phyloP scores from a whole-genome alignment of 2,329 filamentous ascomycete species.

The Hypoxylon rubiginosum region DNA sequence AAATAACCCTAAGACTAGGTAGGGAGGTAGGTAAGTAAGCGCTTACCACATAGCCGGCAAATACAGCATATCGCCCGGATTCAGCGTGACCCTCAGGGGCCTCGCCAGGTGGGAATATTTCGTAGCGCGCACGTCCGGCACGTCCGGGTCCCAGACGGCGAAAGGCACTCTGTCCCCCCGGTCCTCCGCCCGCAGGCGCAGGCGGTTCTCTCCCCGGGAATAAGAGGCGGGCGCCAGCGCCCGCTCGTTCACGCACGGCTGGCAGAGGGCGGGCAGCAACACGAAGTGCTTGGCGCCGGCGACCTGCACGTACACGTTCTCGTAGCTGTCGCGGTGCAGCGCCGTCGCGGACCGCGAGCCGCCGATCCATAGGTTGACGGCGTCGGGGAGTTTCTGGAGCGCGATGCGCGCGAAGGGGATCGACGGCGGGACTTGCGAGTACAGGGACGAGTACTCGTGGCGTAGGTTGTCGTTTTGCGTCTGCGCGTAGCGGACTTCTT shows the following conservation, averaged over 20 bases:
- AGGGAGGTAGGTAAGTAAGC: neutral
- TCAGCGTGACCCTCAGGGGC: constrained; percentile 76
- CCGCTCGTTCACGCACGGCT: constrained; percentile 77
- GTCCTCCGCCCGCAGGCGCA: constrained; percentile 55
- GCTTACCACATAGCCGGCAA: constrained; percentile 82
- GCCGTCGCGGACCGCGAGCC: constrained; percentile 78
- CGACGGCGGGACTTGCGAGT: constrained; percentile 71
- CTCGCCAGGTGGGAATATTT: constrained; percentile 70
- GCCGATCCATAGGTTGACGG: constrained; percentile 87
- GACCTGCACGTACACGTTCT: constrained; percentile 86
- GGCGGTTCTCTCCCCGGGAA: constrained; percentile 48
- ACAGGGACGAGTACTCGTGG: constrained; percentile 76
- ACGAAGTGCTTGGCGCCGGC: constrained; percentile 81
- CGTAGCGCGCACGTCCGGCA: constrained; percentile 63
- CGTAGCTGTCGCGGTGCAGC: constrained; percentile 86
- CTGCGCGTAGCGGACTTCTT: constrained; percentile 78
- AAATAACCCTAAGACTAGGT: constrained; percentile 8
- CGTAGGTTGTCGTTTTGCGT: constrained; percentile 88
- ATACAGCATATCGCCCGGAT: constrained; percentile 85
- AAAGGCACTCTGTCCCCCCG: constrained; percentile 71
- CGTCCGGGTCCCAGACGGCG: constrained; percentile 81
- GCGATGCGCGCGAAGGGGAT: constrained; percentile 82
- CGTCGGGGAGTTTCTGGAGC: constrained; percentile 75
- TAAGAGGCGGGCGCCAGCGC: constrained; percentile 72
- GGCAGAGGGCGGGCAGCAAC: constrained; percentile 78